A percentile compares a stretch with the other conserved stretches of the same genome.
phyloP scores from a whole-genome alignment of 805 yeast species.

The Aciculoconidium aculeatum region DNA sequence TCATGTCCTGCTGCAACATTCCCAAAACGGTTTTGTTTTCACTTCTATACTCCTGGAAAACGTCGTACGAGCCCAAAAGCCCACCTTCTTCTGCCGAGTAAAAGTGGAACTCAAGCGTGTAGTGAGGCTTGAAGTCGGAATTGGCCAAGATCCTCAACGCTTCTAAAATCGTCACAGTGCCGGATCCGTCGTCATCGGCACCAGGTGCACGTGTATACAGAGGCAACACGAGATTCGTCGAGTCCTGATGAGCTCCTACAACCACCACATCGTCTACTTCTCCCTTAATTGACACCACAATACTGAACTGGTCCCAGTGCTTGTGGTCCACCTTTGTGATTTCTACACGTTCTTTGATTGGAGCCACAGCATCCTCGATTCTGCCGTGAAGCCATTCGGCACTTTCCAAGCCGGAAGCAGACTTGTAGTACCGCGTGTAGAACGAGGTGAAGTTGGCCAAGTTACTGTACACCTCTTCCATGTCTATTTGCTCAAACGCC shows the following conservation, averaged over 20 bases:
- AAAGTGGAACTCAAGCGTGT: constrained; percentile 88
- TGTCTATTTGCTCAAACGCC: constrained; percentile 41
- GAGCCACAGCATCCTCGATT: constrained; percentile 35
- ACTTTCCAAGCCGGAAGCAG: constrained; percentile 62
- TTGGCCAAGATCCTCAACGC: constrained; percentile 50
- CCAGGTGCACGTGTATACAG: constrained; percentile 74
- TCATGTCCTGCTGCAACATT: constrained; percentile 94
- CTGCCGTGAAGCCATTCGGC: constrained; percentile 62
- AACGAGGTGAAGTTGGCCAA: constrained; percentile 64
- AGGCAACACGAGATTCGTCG: constrained; percentile 71
- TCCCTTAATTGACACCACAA: constrained; percentile 63
- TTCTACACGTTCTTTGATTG: constrained; percentile 20
- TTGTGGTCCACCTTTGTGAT: constrained; percentile 53
- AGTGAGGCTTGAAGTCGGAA: constrained; percentile 47
- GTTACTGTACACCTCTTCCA: constrained; percentile 42
- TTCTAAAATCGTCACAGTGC: constrained; percentile 74
- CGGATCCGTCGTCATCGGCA: constrained; percentile 93
- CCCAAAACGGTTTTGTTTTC: constrained; percentile 55
- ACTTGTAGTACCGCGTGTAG: constrained; percentile 70
- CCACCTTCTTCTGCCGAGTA: constrained; percentile 96
- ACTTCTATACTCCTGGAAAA: constrained; percentile 52
- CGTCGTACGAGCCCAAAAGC: constrained; percentile 75
- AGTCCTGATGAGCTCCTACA: constrained; percentile 88
- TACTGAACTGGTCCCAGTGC: constrained; percentile 73
- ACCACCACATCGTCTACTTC: constrained; percentile 47